phyloP scores from a whole-genome alignment of 208 protist species.

The Trypanosomatidae sp. region DNA sequence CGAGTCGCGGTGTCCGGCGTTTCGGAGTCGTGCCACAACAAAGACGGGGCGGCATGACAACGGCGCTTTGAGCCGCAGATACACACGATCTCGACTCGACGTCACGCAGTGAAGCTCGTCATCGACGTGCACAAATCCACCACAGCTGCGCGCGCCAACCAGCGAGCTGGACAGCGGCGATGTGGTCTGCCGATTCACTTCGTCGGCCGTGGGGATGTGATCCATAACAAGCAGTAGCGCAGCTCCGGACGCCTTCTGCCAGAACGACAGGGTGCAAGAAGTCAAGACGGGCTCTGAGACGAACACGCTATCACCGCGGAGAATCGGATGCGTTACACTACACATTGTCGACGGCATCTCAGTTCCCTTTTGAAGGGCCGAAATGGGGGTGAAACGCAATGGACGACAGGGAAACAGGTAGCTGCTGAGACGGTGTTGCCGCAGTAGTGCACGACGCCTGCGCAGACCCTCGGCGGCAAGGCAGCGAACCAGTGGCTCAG shows the following conservation, averaged over 20 bases:
- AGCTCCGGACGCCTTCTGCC: conserved; percentile 11
- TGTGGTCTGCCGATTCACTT: neutral
- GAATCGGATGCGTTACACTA: conserved; percentile 8
- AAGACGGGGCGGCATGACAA: conserved; percentile 10
- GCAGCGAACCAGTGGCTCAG: conserved; percentile 13
- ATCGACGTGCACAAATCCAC: conserved; percentile 29
- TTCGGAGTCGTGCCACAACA: conserved; percentile 23
- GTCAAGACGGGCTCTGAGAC: conserved; percentile 49
- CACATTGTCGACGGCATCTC: neutral
- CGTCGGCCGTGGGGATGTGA: conserved; percentile 20
- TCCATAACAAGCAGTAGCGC: conserved; percentile 12
- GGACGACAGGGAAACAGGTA: conserved; percentile 20
- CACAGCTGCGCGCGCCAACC: conserved; percentile 12
- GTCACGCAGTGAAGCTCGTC: conserved; percentile 15
- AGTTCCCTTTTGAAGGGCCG: neutral
- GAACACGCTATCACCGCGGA: conserved; percentile 10
- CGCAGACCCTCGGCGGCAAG: conserved; percentile 9
- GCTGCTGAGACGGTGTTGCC: conserved; percentile 7
- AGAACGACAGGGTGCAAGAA: conserved; percentile 45
- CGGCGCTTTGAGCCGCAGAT: conserved; percentile 7
- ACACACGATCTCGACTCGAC: conserved; percentile 11
- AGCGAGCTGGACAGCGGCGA: conserved; percentile 9
- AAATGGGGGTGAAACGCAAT: conserved; percentile 19
- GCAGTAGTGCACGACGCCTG: conserved; percentile 14
- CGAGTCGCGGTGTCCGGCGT: conserved; percentile 2